Evolutionary conservation across 176 grass and related monocot species (phyloP), one percentile per base, ranked within the genome.

Genomic region (Triticum dicoccoides): DNA sequence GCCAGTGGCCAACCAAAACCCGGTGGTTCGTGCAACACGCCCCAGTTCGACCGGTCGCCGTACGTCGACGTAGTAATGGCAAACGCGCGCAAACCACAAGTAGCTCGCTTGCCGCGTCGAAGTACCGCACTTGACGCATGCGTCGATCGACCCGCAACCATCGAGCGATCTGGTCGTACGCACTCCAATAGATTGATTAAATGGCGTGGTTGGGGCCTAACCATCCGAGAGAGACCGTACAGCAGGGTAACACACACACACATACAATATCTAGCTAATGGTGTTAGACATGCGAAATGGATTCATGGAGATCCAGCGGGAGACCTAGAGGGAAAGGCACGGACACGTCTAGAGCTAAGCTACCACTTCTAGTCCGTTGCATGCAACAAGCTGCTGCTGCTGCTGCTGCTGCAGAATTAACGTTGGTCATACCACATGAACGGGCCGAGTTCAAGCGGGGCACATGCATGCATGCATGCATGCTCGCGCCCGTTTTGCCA

Each of bases 1-100:
- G 72, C 67, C 80, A 76, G 75, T 76, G 47, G 69, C 81, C 85
- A 91, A 80, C 84, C 80, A 59, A 68, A 59, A 68, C 35, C 45
- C 24, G 41, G 30, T 6, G 39, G 74, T 49, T 10, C 44, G 64
- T 71, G 54, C 24, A 77, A n/a, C 66, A 10, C 23, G 54, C 56
- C 18, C 18, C 41, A 51, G 52, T 62, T 63, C 73, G 52, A 47
- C 20, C n/a, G 21, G 12, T 78, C 84, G 78, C 71, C 78, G 27
- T 27, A 27, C 27, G 35, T 63, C 80, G 80, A 70, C 78, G 70
- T n/a, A 24, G 83, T 27, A 81, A 61, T 76, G 24, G 54, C 67
- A 25, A 56, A 21, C 44, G 13, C 42, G 8, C 12, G 30, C 51
- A 42, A 64, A 35, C 70, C 70, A 39, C 73, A 76, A 76, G 73